phyloP scores from a whole-genome alignment of 768 basidiomycete genomes.

The Collybia nuda region DNA sequence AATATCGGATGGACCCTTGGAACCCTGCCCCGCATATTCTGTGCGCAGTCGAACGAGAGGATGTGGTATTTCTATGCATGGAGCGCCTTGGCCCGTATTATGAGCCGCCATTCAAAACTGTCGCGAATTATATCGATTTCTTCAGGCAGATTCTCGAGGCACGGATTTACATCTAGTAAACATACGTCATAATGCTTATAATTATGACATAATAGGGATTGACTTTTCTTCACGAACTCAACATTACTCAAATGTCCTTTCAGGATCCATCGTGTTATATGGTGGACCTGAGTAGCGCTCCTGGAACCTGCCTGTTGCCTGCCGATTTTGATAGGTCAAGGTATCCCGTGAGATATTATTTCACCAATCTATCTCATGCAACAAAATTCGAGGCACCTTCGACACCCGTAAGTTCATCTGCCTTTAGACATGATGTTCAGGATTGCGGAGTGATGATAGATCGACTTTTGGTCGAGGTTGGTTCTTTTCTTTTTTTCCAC shows the following conservation, averaged over 20 bases:
- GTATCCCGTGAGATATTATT: slow-evolving; percentile 27
- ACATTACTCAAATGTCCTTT: slow-evolving; percentile 35
- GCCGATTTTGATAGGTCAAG: slow-evolving; percentile 14
- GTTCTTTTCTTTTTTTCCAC: slow-evolving; percentile 5
- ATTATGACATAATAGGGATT: slow-evolving; percentile 32
- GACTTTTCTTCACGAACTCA: slow-evolving; percentile 48
- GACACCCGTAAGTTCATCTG: slow-evolving; percentile 4
- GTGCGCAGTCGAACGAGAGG: slow-evolving; percentile 40
- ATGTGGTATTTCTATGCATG: slow-evolving; percentile 41
- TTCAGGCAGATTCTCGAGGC: slow-evolving; percentile 53
- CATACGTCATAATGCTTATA: background rate
- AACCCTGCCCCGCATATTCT: slow-evolving; percentile 50
- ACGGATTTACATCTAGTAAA: background rate
- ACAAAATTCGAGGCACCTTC: slow-evolving; percentile 16
- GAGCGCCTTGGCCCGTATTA: slow-evolving; percentile 44
- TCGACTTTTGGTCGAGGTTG: slow-evolving; percentile 31
- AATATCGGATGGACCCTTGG: slow-evolving; percentile 51
- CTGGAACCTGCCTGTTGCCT: slow-evolving; percentile 15
- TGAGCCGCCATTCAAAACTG: slow-evolving; percentile 42
- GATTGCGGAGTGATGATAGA: slow-evolving; percentile 40
- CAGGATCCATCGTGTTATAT: slow-evolving; percentile 35
- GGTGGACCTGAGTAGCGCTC: slow-evolving; percentile 40
- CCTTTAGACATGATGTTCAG: slow-evolving; percentile 37
- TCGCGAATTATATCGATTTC: slow-evolving; percentile 50
- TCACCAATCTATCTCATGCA: slow-evolving; percentile 26